phyloP scores from a whole-genome alignment of 805 yeast species.

The Wickerhamiella azymoides region DNA sequence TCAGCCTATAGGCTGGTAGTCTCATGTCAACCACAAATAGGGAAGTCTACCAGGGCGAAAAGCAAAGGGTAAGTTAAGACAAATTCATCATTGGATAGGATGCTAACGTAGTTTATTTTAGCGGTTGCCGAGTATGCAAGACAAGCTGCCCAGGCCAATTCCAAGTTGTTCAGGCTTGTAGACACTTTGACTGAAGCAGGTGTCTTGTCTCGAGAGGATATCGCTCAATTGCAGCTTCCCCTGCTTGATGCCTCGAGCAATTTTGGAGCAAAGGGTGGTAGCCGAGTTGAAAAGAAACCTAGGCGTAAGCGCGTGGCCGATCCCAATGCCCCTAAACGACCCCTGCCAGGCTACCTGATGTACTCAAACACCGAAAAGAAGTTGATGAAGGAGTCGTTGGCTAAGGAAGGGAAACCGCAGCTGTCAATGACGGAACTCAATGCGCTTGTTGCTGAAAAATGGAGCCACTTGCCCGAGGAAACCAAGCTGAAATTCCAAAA shows the following conservation, averaged over 20 bases:
- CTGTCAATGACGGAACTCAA: constrained; percentile 70
- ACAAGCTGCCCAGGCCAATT: neutral
- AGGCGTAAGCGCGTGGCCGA: constrained; percentile 38
- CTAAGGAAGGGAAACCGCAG: constrained; percentile 43
- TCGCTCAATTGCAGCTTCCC: neutral
- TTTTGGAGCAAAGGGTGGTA: too few species aligned
- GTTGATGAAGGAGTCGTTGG: constrained; percentile 53
- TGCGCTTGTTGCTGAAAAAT: constrained; percentile 59
- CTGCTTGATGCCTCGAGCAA: neutral
- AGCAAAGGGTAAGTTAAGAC: neutral
- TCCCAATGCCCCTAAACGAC: constrained; percentile 93
- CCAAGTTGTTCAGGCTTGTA: neutral
- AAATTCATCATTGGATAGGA: neutral
- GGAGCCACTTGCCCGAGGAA: constrained; percentile 34
- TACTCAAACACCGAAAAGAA: constrained; percentile 66
- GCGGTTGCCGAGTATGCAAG: neutral
- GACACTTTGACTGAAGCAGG: neutral
- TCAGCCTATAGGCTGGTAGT: neutral
- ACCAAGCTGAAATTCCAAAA: neutral
- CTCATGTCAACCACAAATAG: neutral
- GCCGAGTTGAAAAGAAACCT: too few species aligned
- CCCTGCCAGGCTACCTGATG: constrained; percentile 73
- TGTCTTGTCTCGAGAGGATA: neutral
- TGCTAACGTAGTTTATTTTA: neutral
- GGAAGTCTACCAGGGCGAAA: neutral